phyloP scores from a whole-genome alignment of 2,329 filamentous ascomycete species.

The Aspergillus terreus region DNA sequence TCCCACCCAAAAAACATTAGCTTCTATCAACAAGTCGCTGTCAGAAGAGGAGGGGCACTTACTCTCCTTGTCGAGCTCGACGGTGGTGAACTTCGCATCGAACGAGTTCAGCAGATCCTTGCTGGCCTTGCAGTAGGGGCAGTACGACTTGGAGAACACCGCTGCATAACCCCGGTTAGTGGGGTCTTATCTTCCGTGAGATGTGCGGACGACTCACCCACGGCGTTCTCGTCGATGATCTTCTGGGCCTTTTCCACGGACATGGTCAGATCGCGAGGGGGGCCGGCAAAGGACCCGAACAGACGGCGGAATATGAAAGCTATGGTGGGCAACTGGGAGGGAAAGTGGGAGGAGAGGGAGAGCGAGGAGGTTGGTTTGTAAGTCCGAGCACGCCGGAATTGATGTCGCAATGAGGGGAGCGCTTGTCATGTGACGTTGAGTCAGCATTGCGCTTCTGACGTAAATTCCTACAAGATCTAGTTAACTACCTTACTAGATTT shows the following conservation, averaged over 20 bases:
- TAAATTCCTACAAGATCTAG: neutral
- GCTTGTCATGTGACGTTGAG: too few species aligned
- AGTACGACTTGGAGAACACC: conserved; percentile 96
- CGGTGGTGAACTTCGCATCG: conserved; percentile 67
- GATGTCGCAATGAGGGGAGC: neutral
- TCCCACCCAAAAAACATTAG: neutral
- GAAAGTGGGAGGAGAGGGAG: conserved; percentile 1
- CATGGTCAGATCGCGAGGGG: conserved; percentile 63
- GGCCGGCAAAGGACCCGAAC: conserved; percentile 57
- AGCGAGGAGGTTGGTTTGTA: neutral
- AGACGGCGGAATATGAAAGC: conserved; percentile 68
- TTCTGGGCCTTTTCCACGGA: conserved; percentile 76
- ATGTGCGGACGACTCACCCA: conserved; percentile 58
- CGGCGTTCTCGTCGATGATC: conserved; percentile 85
- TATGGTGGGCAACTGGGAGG: conserved; percentile 44
- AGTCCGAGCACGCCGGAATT: neutral
- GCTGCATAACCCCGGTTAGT: conserved; percentile 43
- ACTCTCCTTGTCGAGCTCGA: conserved; percentile 86
- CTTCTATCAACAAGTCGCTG: neutral
- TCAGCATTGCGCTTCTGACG: neutral
- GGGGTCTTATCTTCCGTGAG: neutral
- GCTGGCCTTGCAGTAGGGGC: conserved; percentile 81
- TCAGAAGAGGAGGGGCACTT: conserved; percentile 37
- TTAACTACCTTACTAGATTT: too few species aligned
- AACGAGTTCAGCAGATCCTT: conserved; percentile 70